A percentile compares a stretch with the other conserved stretches of the same genome.
Evolutionary conservation across 1,284 basidiomycete genomes (phyloP).

Genomic region (Ceratobasidium sp.): DNA sequence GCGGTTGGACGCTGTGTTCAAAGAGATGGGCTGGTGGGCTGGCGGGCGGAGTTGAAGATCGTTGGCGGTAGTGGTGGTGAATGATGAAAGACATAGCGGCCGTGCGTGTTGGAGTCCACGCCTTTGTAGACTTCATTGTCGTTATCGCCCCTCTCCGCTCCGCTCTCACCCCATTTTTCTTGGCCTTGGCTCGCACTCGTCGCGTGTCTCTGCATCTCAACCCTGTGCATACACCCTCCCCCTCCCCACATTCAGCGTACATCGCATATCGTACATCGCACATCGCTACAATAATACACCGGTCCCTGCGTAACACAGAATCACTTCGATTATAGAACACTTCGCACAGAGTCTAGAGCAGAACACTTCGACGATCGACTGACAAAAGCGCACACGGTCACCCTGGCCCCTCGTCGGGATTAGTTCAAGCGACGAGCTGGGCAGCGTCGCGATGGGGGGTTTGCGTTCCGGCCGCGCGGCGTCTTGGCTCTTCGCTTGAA

Average conservation of each 20-base stretch:
- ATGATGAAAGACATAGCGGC: too few species aligned
- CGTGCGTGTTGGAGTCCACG: background rate
- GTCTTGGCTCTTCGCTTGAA: constrained; percentile 34
- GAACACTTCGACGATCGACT: too few species aligned
- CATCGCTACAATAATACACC: too few species aligned
- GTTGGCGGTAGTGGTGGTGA: background rate
- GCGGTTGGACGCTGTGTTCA: background rate
- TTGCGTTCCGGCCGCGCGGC: background rate
- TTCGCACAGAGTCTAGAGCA: too few species aligned
- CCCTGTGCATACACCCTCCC: too few species aligned
- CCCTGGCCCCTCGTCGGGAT: constrained; percentile 10
- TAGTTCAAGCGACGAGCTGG: constrained; percentile 15
- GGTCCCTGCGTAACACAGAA: too few species aligned
- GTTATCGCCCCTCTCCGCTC: background rate
- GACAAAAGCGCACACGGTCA: background rate
- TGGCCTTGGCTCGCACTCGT: background rate
- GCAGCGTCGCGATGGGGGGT: background rate
- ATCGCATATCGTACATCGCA: too few species aligned
- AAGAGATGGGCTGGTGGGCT: constrained; percentile 6
- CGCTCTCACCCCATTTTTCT: constrained; percentile 23
- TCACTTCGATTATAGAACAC: too few species aligned
- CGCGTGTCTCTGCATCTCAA: too few species aligned
- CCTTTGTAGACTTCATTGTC: constrained; percentile 5
- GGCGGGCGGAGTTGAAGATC: background rate
- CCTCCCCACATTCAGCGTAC: too few species aligned